Evolutionary conservation across 495 filamentous ascomycete genomes (phyloP).

Genomic region (Neurospora cerealis): DNA sequence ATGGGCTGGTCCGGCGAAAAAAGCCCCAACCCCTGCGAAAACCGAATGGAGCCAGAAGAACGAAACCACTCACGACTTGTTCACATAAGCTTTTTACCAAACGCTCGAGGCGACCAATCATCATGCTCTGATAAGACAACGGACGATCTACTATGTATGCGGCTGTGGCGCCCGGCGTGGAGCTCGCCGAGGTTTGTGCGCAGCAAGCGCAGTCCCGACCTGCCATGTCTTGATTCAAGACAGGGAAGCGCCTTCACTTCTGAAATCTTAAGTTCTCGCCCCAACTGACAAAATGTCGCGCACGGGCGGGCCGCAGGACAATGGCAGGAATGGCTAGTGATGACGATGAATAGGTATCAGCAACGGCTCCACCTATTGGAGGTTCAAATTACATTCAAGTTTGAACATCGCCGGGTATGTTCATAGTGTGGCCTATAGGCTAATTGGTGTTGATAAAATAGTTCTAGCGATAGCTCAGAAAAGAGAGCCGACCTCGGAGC

Average conservation of each 20-base stretch:
- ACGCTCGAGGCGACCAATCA: conserved; percentile 9
- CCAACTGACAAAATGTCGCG: neutral
- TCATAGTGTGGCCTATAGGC: neutral
- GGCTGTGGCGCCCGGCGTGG: neutral
- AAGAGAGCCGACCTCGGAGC: neutral
- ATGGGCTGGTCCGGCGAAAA: neutral
- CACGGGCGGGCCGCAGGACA: neutral
- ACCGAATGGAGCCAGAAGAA: conserved; percentile 2
- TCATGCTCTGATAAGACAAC: conserved; percentile 4
- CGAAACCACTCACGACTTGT: conserved; percentile 4
- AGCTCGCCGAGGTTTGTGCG: neutral
- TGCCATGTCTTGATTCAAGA: neutral
- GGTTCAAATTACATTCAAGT: neutral
- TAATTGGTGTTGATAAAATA: neutral
- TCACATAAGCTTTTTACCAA: conserved; percentile 3
- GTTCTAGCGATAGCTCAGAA: neutral
- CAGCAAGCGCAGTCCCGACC: neutral
- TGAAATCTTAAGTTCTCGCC: neutral
- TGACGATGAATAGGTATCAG: neutral
- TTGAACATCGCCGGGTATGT: neutral
- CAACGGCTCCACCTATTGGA: neutral
- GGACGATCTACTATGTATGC: neutral
- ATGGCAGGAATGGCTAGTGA: neutral
- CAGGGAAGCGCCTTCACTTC: neutral
- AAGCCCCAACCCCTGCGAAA: neutral